These are phyloP conservation scores for Phytophthora pinifolia DNA, from an alignment of 352 stramenopile genomes.

Conservation along the genomic window DNA sequence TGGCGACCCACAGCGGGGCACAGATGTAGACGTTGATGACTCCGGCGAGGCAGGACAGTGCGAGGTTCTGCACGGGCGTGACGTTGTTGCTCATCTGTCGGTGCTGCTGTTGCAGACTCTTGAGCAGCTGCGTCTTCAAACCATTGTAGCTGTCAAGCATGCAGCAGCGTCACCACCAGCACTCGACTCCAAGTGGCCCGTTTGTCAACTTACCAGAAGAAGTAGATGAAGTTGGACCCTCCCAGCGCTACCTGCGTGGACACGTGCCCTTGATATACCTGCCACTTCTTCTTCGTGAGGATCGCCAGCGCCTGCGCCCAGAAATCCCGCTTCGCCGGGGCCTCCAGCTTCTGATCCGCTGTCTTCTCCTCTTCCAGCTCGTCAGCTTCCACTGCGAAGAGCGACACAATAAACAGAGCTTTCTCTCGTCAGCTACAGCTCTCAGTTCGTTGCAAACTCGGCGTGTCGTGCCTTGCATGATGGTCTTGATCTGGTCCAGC, in stretches of 20 bases:
- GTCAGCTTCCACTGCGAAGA: constrained; percentile 32
- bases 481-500: constrained; percentile 86
- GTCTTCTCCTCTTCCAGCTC: constrained; percentile 15
- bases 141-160: constrained; percentile 53
- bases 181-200: background rate
- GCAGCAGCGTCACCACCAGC: background rate
- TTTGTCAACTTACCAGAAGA: constrained; percentile 65
- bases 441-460: background rate
- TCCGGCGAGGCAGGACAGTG: constrained; percentile 71
- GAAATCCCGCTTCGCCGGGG: constrained; percentile 29
- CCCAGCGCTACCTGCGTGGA: constrained; percentile 76
- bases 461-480: constrained; percentile 63
- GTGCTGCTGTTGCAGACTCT: constrained; percentile 50
- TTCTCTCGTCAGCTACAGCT: background rate
- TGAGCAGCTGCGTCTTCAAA: constrained; percentile 62
- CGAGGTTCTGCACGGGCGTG: constrained; percentile 59
- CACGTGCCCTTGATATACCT: constrained; percentile 77
- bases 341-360: constrained; percentile 8
- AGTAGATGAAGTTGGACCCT: constrained; percentile 89
- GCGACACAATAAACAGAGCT: background rate
- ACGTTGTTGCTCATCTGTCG: constrained; percentile 37
- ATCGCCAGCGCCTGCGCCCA: constrained; percentile 46
- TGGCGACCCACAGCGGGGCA: constrained; percentile 93
- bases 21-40: constrained; percentile 85
- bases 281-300: constrained; percentile 65